A percentile compares a stretch with the other conserved stretches of the same genome.
Evolutionary conservation across 495 filamentous ascomycete species (phyloP).

Genomic region (Neurospora pannonica): DNA sequence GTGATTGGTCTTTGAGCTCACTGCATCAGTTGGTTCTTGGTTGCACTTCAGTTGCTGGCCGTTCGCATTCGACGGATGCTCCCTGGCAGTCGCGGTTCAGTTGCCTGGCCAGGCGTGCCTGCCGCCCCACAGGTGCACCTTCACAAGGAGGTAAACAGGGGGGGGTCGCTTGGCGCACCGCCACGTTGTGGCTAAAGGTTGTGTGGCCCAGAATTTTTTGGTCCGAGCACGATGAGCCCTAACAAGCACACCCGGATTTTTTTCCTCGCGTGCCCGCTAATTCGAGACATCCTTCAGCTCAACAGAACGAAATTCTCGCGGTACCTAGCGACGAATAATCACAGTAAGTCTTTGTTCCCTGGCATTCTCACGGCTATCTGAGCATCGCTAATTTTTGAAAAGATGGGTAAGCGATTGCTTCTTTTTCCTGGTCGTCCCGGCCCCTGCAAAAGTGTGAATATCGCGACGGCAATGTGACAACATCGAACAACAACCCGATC

Average conservation of each 20-base stretch:
- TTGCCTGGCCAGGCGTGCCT: not conserved
- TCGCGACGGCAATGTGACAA: not conserved
- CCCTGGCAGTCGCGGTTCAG: not conserved
- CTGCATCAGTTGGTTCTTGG: too few relatives aligned
- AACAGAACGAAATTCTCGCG: constrained; percentile 21
- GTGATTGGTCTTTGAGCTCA: not conserved
- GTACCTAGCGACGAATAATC: constrained; percentile 25
- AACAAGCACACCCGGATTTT: constrained; percentile 29
- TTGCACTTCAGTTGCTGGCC: not conserved
- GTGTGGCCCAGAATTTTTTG: constrained; percentile 2
- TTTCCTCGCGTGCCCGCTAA: constrained; percentile 23
- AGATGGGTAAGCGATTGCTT: constrained; percentile 42
- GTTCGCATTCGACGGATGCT: not conserved
- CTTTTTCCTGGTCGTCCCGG: constrained; percentile 5
- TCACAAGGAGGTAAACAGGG: not conserved
- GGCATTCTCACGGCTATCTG: not conserved
- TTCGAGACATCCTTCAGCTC: constrained; percentile 21
- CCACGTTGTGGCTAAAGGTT: not conserved
- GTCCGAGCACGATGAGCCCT: constrained; percentile 24
- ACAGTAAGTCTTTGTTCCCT: constrained; percentile 29
- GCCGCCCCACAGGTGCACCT: not conserved
- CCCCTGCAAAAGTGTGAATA: not conserved
- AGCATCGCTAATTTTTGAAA: constrained; percentile 16
- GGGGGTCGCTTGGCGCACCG: not conserved
- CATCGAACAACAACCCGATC: not conserved